These are phyloP conservation scores for Nicotiana otophora DNA, from an alignment of 257 asterid genomes.

Conservation along the genomic window DNA sequence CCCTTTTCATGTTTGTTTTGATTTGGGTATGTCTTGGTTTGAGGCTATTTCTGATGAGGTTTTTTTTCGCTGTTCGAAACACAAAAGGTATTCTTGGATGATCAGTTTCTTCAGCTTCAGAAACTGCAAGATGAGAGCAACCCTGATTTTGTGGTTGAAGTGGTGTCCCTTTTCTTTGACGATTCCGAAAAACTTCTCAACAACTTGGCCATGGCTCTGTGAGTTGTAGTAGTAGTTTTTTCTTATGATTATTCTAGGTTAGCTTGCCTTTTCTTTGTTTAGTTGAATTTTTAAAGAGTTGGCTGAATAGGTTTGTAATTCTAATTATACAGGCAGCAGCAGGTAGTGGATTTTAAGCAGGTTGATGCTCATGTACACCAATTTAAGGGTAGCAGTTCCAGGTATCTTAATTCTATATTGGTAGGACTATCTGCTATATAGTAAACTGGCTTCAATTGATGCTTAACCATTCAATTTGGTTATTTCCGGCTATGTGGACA, in stretches of 20 bases:
- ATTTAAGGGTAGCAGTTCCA: conserved; percentile 42
- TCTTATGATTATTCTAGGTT: neutral
- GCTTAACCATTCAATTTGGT: neutral
- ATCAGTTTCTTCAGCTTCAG: conserved; percentile 27
- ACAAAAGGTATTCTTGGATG: conserved; percentile 25
- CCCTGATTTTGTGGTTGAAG: conserved; percentile 34
- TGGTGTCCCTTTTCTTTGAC: conserved; percentile 28
- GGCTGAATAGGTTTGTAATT: neutral
- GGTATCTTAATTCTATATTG: conserved; percentile 17
- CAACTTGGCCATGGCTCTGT: conserved; percentile 21
- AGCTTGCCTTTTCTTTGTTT: neutral
- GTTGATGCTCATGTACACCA: conserved; percentile 36
- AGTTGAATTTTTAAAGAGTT: neutral
- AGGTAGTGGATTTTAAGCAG: conserved; percentile 29
- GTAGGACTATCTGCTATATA: neutral
- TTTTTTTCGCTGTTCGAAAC: neutral
- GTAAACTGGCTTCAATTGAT: neutral
- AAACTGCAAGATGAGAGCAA: conserved; percentile 26
- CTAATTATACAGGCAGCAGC: conserved; percentile 25
- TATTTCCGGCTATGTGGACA: neutral
- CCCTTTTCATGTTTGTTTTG: neutral
- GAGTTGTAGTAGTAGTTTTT: neutral
- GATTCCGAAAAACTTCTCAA: conserved; percentile 28
- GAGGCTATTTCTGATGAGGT: neutral
- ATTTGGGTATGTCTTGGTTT: neutral